Evolutionary conservation across 2,329 filamentous ascomycete genomes (phyloP).

Genomic region (Phyllosticta paracitricarpa): DNA sequence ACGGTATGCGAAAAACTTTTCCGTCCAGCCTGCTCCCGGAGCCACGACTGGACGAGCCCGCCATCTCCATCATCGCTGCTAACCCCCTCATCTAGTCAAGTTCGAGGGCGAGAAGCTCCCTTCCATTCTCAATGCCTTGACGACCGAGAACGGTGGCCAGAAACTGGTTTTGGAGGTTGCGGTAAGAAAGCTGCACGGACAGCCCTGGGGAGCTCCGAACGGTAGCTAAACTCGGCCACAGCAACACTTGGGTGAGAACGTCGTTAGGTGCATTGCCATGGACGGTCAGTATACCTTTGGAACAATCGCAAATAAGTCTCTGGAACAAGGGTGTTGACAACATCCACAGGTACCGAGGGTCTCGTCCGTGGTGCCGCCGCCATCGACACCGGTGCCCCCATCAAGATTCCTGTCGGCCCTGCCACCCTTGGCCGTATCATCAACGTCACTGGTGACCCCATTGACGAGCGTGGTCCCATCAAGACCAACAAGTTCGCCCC

Average conservation of each 20-base stretch:
- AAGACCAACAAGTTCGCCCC: constrained; percentile 79
- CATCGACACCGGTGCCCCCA: constrained; percentile 83
- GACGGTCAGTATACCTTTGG: constrained; percentile 60
- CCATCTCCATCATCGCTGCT: constrained; percentile 21
- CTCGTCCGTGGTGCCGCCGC: constrained; percentile 84
- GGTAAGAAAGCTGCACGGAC: constrained; percentile 47
- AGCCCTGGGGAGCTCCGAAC: constrained; percentile 10
- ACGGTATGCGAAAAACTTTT: constrained; percentile 58
- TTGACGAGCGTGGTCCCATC: constrained; percentile 98
- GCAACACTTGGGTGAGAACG: constrained; percentile 99
- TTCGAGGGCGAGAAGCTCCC: constrained; percentile 91
- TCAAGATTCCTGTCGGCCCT: constrained; percentile 90
- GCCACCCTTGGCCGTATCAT: constrained; percentile 97
- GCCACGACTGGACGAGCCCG: constrained; percentile 5
- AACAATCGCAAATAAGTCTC: background rate
- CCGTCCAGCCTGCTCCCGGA: constrained; percentile 8
- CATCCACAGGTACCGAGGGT: constrained; percentile 82
- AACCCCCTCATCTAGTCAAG: constrained; percentile 60
- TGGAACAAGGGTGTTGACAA: constrained; percentile 12
- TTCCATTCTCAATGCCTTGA: constrained; percentile 92
- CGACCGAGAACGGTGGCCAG: constrained; percentile 81
- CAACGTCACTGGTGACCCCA: constrained; percentile 99
- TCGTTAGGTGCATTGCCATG: constrained; percentile 99
- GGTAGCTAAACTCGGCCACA: constrained; percentile 33
- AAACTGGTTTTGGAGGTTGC: constrained; percentile 95